Percentiles rank a stretch among this genome's conserved stretches.
Conservation (phyloP, 495 filamentous ascomycete genomes). For the Bacidia rubella region DNA sequence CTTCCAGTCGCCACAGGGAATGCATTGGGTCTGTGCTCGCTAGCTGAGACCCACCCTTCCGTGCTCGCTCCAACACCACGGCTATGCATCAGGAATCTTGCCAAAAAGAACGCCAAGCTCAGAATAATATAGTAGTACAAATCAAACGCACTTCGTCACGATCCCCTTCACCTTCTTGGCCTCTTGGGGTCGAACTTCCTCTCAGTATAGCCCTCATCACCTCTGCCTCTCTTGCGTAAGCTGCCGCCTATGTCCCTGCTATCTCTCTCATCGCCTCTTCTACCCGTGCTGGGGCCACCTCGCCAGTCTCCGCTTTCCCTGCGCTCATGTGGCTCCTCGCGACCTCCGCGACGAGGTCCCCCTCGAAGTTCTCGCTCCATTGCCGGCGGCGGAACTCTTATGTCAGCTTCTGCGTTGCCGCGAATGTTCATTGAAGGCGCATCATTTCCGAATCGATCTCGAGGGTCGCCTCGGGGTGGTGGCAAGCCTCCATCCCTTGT, state of each 20-base stretch:
- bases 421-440: slow-evolving; percentile 8
- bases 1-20: too few species aligned
- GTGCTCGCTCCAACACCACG: not conserved
- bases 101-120: not conserved
- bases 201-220: slow-evolving; percentile 10
- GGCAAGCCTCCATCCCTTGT: slow-evolving; percentile 8
- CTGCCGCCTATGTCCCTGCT: slow-evolving; percentile 14
- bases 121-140: not conserved
- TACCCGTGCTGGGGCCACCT: not conserved
- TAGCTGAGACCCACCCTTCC: not conserved
- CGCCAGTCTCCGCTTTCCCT: slow-evolving; percentile 7
- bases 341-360: slow-evolving; percentile 9
- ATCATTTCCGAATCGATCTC: slow-evolving; percentile 8
- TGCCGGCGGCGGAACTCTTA: slow-evolving; percentile 2
- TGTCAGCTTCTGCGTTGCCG: slow-evolving; percentile 3
- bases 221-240: slow-evolving; percentile 16
- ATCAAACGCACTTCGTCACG: not conserved
- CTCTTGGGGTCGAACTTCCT: slow-evolving; percentile 16
- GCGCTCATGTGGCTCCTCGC: slow-evolving; percentile 8
- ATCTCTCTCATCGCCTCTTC: slow-evolving; percentile 11
- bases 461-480: slow-evolving; percentile 6
- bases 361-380: not conserved
- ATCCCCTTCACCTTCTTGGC: slow-evolving; percentile 11
- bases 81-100: not conserved
- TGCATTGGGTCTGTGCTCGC: not conserved